Evolutionary conservation across 2,329 filamentous ascomycete genomes (phyloP).

Genomic region (Calonectria pteridis): DNA sequence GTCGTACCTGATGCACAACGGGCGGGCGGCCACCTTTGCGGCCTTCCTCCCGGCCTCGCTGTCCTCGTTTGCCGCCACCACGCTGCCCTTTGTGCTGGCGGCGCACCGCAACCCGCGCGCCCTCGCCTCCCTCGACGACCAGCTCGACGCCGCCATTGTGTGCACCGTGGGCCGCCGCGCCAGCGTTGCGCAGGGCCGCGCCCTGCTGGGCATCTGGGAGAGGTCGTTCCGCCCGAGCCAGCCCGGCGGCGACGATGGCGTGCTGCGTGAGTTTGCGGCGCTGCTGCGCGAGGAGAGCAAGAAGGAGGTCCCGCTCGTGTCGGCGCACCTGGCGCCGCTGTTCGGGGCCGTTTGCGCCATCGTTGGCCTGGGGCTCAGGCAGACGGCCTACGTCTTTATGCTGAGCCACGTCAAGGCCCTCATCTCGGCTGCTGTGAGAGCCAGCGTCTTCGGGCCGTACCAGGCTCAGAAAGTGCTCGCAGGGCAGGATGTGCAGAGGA

Average conservation of each 20-base stretch:
- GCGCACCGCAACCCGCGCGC: slow-evolving; percentile 68
- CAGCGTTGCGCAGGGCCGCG: slow-evolving; percentile 80
- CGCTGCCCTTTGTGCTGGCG: slow-evolving; percentile 80
- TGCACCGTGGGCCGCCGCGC: slow-evolving; percentile 85
- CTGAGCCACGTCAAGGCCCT: slow-evolving; percentile 82
- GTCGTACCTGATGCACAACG: slow-evolving; percentile 81
- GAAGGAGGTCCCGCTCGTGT: slow-evolving; percentile 57
- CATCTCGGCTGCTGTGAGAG: slow-evolving; percentile 80
- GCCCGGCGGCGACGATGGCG: slow-evolving; percentile 42
- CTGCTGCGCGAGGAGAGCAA: slow-evolving; percentile 48
- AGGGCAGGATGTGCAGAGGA: slow-evolving; percentile 65
- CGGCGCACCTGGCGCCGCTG: slow-evolving; percentile 78
- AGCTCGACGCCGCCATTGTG: slow-evolving; percentile 79
- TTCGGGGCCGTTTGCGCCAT: slow-evolving; percentile 75
- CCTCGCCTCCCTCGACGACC: slow-evolving; percentile 76
- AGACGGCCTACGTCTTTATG: slow-evolving; percentile 81
- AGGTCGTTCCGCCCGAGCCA: slow-evolving; percentile 68
- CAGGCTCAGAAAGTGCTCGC: slow-evolving; percentile 82
- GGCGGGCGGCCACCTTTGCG: slow-evolving; percentile 62
- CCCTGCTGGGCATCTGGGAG: slow-evolving; percentile 82
- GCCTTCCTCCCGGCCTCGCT: slow-evolving; percentile 79
- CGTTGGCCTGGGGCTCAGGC: slow-evolving; percentile 70
- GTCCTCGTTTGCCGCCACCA: slow-evolving; percentile 77
- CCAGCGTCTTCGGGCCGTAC: slow-evolving; percentile 84
- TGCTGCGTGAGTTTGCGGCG: slow-evolving; percentile 52